These are phyloP conservation scores for Torrubiella hemipterigena DNA, from an alignment of 2,329 filamentous ascomycete species.

Conservation along the genomic window DNA sequence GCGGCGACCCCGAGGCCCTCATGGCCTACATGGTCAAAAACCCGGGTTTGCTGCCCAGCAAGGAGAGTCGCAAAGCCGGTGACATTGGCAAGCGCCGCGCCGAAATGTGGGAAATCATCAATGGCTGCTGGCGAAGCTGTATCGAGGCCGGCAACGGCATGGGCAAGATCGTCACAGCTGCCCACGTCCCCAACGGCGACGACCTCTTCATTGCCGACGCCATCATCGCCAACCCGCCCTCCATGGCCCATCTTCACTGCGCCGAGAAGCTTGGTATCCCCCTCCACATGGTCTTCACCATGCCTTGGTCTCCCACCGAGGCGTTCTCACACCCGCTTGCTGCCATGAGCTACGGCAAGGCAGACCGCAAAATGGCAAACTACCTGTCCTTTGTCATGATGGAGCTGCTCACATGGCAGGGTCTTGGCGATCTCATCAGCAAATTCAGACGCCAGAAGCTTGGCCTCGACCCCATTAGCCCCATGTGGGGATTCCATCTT, in stretches of 20 bases:
- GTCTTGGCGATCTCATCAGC: conserved; percentile 62
- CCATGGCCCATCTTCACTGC: conserved; percentile 39
- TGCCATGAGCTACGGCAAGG: conserved; percentile 43
- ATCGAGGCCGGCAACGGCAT: conserved; percentile 23
- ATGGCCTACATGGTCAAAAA: conserved; percentile 30
- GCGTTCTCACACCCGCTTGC: conserved; percentile 59
- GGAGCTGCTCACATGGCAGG: conserved; percentile 66
- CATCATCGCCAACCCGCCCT: conserved; percentile 42
- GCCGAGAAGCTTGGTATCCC: conserved; percentile 36
- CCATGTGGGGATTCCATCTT: conserved; percentile 55
- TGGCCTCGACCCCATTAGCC: conserved; percentile 50
- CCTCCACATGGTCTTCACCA: conserved; percentile 43
- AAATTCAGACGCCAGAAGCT: conserved; percentile 51
- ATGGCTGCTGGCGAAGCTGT: conserved; percentile 23
- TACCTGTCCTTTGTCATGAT: conserved; percentile 58
- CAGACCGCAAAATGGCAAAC: conserved; percentile 49
- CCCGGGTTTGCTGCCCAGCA: conserved; percentile 23
- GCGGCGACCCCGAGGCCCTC: conserved; percentile 39
- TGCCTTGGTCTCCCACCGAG: conserved; percentile 63
- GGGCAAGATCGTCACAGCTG: conserved; percentile 14
- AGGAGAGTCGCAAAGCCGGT: conserved; percentile 21
- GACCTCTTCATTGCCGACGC: conserved; percentile 39
- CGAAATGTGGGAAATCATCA: conserved; percentile 24
- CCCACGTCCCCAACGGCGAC: conserved; percentile 11
- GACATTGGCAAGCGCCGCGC: conserved; percentile 21